phyloP scores from a whole-genome alignment of 495 filamentous ascomycete species.

The Evansstolkia leycettana region DNA sequence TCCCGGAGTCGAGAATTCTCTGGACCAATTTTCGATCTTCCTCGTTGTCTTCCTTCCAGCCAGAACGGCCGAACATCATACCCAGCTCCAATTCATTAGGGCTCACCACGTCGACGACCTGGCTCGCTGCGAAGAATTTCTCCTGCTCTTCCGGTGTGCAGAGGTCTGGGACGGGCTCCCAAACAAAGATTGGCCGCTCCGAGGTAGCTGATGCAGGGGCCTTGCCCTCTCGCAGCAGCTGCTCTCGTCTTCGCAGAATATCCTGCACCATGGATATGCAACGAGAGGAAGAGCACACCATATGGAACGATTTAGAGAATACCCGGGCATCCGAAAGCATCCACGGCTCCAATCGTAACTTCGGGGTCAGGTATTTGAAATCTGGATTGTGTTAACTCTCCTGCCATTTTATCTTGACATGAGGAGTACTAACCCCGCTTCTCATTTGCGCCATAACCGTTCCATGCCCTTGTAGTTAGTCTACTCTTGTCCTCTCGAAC shows the following conservation, averaged over 20 bases:
- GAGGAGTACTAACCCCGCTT: constrained; percentile 33
- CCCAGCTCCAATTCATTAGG: constrained; percentile 83
- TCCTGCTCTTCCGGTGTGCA: constrained; percentile 67
- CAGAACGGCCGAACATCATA: constrained; percentile 57
- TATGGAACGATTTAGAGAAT: constrained; percentile 65
- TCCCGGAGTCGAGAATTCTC: constrained; percentile 43
- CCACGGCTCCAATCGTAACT: constrained; percentile 57
- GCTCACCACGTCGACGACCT: constrained; percentile 71
- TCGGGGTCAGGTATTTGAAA: constrained; percentile 82
- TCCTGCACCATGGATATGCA: constrained; percentile 58
- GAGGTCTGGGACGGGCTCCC: constrained; percentile 89
- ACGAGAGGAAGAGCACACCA: constrained; percentile 73
- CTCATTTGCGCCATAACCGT: constrained; percentile 58
- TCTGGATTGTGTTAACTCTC: constrained; percentile 35
- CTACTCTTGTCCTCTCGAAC: constrained; percentile 54
- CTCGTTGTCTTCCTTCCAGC: constrained; percentile 33
- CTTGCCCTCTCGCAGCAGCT: constrained; percentile 17
- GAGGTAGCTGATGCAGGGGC: constrained; percentile 11
- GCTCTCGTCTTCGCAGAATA: constrained; percentile 39
- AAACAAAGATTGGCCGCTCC: constrained; percentile 62
- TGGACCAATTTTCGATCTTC: constrained; percentile 39
- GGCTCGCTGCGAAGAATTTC: constrained; percentile 56
- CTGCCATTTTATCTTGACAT: neutral
- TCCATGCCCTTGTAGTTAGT: constrained; percentile 83
- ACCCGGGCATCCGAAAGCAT: constrained; percentile 48